Evolutionary conservation across 148 eudicot genomes (phyloP).

Genomic region (Polygonum maritimum): DNA sequence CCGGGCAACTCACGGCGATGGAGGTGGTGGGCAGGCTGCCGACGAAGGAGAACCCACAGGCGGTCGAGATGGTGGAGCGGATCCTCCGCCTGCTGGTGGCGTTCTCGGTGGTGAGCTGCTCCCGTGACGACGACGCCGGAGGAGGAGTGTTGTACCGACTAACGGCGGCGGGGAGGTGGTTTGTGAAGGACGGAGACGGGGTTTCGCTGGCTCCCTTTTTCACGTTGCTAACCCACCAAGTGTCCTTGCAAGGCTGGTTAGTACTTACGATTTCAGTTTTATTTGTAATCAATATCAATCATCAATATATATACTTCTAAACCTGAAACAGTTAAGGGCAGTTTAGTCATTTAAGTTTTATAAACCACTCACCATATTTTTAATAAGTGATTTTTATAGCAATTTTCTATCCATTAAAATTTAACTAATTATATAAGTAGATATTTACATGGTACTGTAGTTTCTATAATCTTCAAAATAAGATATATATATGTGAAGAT

Average conservation of each 20-base stretch:
- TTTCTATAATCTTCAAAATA: too few relatives aligned
- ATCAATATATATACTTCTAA: too few relatives aligned
- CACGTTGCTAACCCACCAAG: conserved; percentile 24
- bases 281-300: too few relatives aligned
- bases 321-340: too few relatives aligned
- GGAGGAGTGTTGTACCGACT: conserved; percentile 18
- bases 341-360: too few relatives aligned
- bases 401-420: too few relatives aligned
- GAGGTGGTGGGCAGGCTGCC: conserved; percentile 21
- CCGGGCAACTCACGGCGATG: conserved; percentile 15
- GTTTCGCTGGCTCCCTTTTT: conserved; percentile 20
- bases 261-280: neutral
- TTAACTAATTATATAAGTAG: too few relatives aligned
- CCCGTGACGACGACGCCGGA: neutral
- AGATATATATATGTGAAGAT: too few relatives aligned
- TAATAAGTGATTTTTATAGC: too few relatives aligned
- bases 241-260: conserved; percentile 29
- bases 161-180: neutral
- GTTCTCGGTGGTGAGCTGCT: conserved; percentile 20
- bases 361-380: too few relatives aligned
- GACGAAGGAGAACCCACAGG: conserved; percentile 16
- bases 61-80: conserved; percentile 27
- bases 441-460: too few relatives aligned
- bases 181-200: neutral
- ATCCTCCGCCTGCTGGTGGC: conserved; percentile 29